phyloP scores from a whole-genome alignment of 2,329 filamentous ascomycete genomes.

The Colletotrichum zoysiae region DNA sequence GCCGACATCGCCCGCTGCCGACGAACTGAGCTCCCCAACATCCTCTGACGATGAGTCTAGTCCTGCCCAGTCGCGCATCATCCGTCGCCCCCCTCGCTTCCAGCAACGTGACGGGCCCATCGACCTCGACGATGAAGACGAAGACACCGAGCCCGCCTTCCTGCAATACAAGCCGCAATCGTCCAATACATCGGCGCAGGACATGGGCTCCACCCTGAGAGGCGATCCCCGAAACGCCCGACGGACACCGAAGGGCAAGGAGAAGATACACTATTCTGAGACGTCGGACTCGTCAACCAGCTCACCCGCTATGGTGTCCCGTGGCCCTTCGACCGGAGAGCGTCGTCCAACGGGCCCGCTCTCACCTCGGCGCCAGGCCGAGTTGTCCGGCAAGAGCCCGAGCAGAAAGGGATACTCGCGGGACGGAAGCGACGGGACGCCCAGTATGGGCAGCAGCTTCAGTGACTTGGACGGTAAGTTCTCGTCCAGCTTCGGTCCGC shows the following conservation, averaged over 20 bases:
- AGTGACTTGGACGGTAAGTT: constrained; percentile 82
- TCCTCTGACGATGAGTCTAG: constrained; percentile 64
- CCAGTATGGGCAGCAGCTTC: constrained; percentile 87
- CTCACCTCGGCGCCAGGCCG: constrained; percentile 71
- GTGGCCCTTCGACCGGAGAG: constrained; percentile 49
- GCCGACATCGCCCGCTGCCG: constrained; percentile 51
- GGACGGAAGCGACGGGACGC: constrained; percentile 79
- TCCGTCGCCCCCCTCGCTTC: constrained; percentile 69
- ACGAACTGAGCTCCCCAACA: constrained; percentile 53
- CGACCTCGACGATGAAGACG: constrained; percentile 53
- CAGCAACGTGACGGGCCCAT: constrained; percentile 46
- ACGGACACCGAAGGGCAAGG: constrained; percentile 49
- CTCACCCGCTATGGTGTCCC: constrained; percentile 58
- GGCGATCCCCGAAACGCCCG: constrained; percentile 57
- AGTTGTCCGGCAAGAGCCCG: constrained; percentile 68
- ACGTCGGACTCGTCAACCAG: constrained; percentile 74
- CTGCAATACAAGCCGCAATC: constrained; percentile 58
- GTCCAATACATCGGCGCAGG: constrained; percentile 54
- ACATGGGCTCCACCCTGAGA: constrained; percentile 66
- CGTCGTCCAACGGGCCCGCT: constrained; percentile 58
- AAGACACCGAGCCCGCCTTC: constrained; percentile 71
- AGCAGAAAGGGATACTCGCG: constrained; percentile 63
- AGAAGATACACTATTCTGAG: constrained; percentile 60
- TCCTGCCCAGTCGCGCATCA: constrained; percentile 70
- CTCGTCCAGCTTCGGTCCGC: constrained; percentile 15